Evolutionary conservation across 2,329 filamentous ascomycete genomes (phyloP), one percentile per base, ranked within the genome.

Genomic region (Nemania bipapillata): DNA sequence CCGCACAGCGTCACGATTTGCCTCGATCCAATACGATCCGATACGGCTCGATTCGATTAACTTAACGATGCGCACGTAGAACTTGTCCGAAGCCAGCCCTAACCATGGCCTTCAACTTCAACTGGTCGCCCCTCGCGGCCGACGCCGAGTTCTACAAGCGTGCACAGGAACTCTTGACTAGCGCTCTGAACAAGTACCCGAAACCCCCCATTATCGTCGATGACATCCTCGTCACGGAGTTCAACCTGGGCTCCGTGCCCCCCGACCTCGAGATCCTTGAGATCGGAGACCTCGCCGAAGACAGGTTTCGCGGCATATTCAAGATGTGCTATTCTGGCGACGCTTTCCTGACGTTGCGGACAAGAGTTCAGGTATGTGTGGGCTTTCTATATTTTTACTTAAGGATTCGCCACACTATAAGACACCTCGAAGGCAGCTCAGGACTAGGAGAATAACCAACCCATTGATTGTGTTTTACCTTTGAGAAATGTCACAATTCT

Each of bases 61-160:
- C 45, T 24, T 60, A 69, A 69, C 65, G 69, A 77, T 77, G 75
- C 71, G 71, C 68, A 72, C 70, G 54, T 75, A 77, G 79, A 71
- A 64, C 26, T 47, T 3, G n/a, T 17, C 24, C 49, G 45, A 42
- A 52, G 68, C 65, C 70, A 83, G 83, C 81, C 83, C 81, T 47
- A 49, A 86, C 83, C 82, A 99, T 99, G 96, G 96, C 96, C 75
- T 99, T 99, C 92, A 98, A 98, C 86, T 99, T 99, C 92, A 98
- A 98, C 93, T 99, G 96, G 96, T 97, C 94, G 88, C 96, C 96
- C 79, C 87, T 99, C 74, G 96, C 96, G 83, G 95, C 95, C 79
- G 96, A 98, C 84, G 95, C 93, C 77, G 89, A 90, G 75, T 96
- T 96, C 82, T 95, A 95, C 83, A 89, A 92, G 79, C 91, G 94